Conservation (phyloP, 352 stramenopile species). For the Saprolegnia diclina region DNA sequence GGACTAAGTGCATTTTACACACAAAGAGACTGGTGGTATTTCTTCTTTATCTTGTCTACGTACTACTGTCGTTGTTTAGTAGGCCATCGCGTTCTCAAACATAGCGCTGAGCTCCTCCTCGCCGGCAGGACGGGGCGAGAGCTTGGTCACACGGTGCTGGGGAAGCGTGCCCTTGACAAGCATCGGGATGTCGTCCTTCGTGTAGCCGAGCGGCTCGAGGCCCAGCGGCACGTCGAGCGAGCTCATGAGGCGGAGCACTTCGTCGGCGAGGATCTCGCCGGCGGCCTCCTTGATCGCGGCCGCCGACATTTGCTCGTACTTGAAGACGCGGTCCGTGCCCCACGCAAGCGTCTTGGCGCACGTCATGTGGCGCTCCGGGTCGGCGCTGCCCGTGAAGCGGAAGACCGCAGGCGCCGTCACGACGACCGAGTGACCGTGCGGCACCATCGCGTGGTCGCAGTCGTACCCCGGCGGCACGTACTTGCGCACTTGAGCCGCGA, state of each 20-base stretch:
- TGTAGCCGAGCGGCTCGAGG: conserved; percentile 37
- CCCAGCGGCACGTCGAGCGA: conserved; percentile 36
- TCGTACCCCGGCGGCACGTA: conserved; percentile 33
- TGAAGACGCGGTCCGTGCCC: conserved; percentile 28
- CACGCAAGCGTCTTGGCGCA: conserved; percentile 37
- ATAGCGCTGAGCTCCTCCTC: conserved; percentile 33
- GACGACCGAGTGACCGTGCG: conserved; percentile 36
- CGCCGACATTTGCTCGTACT: conserved; percentile 25
- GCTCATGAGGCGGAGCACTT: conserved; percentile 39
- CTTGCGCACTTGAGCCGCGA: conserved; percentile 34
- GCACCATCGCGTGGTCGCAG: conserved; percentile 35
- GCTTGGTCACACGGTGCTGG: conserved; percentile 42
- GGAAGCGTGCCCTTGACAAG: conserved; percentile 39
- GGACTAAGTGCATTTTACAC: too few relatives aligned
- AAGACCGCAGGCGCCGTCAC: conserved; percentile 43
- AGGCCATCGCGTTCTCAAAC: conserved; percentile 35
- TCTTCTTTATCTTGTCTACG: too few relatives aligned
- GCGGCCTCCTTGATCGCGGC: conserved; percentile 28
- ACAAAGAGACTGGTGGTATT: too few relatives aligned
- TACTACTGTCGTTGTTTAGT: not conserved
- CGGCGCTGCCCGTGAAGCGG: conserved; percentile 35
- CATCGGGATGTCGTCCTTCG: conserved; percentile 32
- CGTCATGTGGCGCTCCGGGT: conserved; percentile 36
- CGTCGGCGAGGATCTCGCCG: conserved; percentile 35
- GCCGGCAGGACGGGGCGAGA: conserved; percentile 36